Base-by-base conservation (phyloP, 2,329 filamentous ascomycete species). In the Colletotrichum higginsianum region DNA sequence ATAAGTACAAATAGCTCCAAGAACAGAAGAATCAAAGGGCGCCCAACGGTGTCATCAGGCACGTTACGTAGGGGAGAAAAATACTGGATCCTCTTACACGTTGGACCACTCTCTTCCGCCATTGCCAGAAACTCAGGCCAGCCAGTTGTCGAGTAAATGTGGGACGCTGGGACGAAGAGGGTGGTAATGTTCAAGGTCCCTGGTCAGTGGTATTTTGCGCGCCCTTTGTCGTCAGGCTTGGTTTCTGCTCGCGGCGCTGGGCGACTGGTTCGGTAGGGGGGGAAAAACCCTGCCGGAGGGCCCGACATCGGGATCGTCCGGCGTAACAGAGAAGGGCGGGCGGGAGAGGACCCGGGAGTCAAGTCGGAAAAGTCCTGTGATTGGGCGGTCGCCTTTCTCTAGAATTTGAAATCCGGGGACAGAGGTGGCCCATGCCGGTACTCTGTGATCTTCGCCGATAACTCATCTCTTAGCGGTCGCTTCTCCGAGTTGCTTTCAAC, bases 51-150 rank as follows among this genome's bases (percentile, higher is more conserved):
- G 47, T 47, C 66, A 64, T 53, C 67, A 49, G 66, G 53, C 63
- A 44, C 58, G 69, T 64, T 72, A 69, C 69, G 65, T 64, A 69
- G 61, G 50, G 35, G 47, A 55, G 62, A 38, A 60, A 64, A 69
- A 60, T 64, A 72, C 53, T 72, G 69, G 66, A 69, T 64, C 69
- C 66, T 73, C 71, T 73, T 73, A 73, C 71, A 73, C 56, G 67
- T 63, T 67, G 71, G 53, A 56, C 67, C 67, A 67, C 63, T 67
- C 60, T 67, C 71, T 71, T 60, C 68, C 67, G 63, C 71, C 71
- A 73, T 73, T 71, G 71, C 64, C 67, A 68, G 53, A 35, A 38
- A 40, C 42, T 63, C 52, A 71, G 58, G 67, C 71, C 67, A 67
- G 58, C 60, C 61, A 61, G 35, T 47, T 55, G 63, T 67, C 69